phyloP scores from a whole-genome alignment of 2,329 filamentous ascomycete species.

The Alternaria novae-zelandiae region DNA sequence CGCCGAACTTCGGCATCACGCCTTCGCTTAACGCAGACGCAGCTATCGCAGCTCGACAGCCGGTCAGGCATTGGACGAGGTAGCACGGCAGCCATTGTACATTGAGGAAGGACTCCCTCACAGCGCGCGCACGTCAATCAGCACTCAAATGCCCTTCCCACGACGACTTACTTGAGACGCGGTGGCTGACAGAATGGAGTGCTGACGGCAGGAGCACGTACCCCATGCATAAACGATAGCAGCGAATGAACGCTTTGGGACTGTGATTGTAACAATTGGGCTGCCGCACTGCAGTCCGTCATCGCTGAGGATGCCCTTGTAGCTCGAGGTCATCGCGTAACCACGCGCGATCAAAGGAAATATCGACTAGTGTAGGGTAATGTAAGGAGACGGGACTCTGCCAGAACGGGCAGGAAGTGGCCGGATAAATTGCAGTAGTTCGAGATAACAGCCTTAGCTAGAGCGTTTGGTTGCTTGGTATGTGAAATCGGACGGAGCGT shows the following conservation, averaged over 20 bases:
- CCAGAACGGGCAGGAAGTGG: conserved; percentile 19
- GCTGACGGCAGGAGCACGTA: conserved; percentile 25
- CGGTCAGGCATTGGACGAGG: not conserved
- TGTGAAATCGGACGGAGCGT: conserved; percentile 1
- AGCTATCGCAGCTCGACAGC: not conserved
- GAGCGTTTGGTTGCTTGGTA: conserved; percentile 7
- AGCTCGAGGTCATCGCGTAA: conserved; percentile 6
- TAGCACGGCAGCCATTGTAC: not conserved
- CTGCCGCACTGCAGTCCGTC: conserved; percentile 12
- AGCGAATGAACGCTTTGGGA: conserved; percentile 5
- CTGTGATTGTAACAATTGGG: not conserved
- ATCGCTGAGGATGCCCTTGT: conserved; percentile 10
- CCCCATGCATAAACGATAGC: conserved; percentile 6
- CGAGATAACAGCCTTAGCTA: conserved; percentile 14
- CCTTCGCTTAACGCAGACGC: not conserved
- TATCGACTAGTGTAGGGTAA: conserved; percentile 9
- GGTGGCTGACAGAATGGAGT: conserved; percentile 15
- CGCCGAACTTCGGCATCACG: conserved; percentile 15
- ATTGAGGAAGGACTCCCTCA: not conserved
- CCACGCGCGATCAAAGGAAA: conserved; percentile 3
- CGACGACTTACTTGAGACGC: conserved; percentile 10
- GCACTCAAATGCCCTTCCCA: not conserved
- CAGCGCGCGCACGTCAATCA: not conserved
- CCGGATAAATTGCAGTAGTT: conserved; percentile 27
- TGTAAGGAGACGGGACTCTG: conserved; percentile 15